Conservation (phyloP, 495 filamentous ascomycete species). For the Penicillium pancosmium region DNA sequence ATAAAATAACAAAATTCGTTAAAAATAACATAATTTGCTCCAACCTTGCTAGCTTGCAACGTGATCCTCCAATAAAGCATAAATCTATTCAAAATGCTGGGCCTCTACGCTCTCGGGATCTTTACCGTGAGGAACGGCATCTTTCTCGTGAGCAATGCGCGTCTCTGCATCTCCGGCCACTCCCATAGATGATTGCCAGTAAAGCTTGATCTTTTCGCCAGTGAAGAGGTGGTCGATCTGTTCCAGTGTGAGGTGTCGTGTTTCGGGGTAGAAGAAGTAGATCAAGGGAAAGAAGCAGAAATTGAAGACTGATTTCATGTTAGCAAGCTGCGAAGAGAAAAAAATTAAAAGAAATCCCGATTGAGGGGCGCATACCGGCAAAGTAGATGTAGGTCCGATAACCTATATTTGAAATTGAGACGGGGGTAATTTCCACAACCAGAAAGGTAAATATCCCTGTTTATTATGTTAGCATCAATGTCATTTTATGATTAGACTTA, state of each 20-base stretch:
- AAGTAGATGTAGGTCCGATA: constrained; percentile 53
- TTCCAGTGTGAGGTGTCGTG: constrained; percentile 65
- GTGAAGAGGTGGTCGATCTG: constrained; percentile 66
- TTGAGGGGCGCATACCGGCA: constrained; percentile 28
- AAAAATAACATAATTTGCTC: too few species aligned
- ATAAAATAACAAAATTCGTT: too few species aligned
- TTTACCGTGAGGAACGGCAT: constrained; percentile 18
- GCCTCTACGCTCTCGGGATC: constrained; percentile 19
- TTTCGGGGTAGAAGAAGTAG: constrained; percentile 75
- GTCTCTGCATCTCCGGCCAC: constrained; percentile 30
- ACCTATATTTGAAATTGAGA: constrained; percentile 39
- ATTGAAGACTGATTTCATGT: constrained; percentile 58
- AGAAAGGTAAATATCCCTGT: constrained; percentile 43
- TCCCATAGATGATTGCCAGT: constrained; percentile 40
- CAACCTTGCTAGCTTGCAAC: too few species aligned
- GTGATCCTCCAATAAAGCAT: too few species aligned
- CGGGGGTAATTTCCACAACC: constrained; percentile 46
- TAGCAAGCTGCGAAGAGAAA: constrained; percentile 2
- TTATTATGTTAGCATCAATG: constrained; percentile 1
- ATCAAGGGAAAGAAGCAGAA: constrained; percentile 71
- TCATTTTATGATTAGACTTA: neutral
- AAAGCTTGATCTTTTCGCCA: constrained; percentile 48
- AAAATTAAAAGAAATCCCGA: neutral
- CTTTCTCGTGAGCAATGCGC: constrained; percentile 27
- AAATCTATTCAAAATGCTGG: constrained; percentile 32